These are phyloP conservation scores for Venturia carpophila DNA, from an alignment of 2,329 filamentous ascomycete genomes.

Conservation along the genomic window DNA sequence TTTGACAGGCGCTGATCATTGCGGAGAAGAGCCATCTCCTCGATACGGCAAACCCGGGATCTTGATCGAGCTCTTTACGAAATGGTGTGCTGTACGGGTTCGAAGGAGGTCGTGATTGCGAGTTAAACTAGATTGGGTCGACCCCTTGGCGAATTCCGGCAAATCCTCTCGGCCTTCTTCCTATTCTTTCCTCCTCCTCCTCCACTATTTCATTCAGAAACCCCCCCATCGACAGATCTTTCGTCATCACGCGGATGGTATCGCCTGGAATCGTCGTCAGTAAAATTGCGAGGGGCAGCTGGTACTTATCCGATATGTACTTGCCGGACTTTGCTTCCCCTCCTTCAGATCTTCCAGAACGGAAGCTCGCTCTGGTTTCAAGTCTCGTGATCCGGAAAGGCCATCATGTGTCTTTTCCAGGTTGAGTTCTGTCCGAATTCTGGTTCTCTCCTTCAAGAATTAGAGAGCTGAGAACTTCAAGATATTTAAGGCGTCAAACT, in stretches of 20 bases:
- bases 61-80: background rate
- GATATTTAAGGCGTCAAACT: background rate
- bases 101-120: background rate
- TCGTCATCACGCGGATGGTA: background rate
- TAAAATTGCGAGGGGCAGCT: background rate
- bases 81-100: background rate
- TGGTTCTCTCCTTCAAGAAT: too few relatives aligned
- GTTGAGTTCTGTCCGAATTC: too few relatives aligned
- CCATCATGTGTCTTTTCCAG: background rate
- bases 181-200: background rate
- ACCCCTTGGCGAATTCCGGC: background rate
- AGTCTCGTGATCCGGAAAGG: background rate
- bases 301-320: background rate
- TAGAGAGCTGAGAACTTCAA: too few relatives aligned
- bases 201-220: background rate
- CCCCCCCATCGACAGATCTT: background rate
- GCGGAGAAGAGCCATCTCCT: slow-evolving; percentile 1
- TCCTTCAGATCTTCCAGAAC: background rate
- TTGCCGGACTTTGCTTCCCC: background rate
- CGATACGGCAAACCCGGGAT: background rate
- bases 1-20: slow-evolving; percentile 1
- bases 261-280: background rate
- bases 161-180: background rate
- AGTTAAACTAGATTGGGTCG: background rate
- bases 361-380: background rate